Conservation (phyloP, 2,329 filamentous ascomycete genomes). For the Gnomoniopsis sp. region DNA sequence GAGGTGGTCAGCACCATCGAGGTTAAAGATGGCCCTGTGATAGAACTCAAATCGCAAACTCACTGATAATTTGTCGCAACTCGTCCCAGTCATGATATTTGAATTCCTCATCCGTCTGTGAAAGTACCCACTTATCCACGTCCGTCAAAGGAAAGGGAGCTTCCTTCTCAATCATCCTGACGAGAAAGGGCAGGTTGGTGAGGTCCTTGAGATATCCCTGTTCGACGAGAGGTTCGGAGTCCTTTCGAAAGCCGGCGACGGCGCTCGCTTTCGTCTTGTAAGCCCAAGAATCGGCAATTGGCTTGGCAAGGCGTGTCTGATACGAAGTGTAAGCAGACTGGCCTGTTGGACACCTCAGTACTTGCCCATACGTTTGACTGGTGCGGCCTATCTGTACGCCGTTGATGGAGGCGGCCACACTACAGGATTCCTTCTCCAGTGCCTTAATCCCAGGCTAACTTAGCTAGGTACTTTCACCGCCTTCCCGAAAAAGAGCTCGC, state of each 20-base stretch:
- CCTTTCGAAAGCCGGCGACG: background rate
- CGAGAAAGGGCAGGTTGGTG: conserved; percentile 30
- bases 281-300: background rate
- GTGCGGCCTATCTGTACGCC: no score
- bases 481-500: no score
- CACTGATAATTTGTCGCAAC: conserved; percentile 65
- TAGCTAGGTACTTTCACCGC: no score
- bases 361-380: no score
- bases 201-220: background rate
- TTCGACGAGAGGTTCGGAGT: background rate
- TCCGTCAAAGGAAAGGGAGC: conserved; percentile 58
- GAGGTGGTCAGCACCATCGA: background rate
- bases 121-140: conserved; percentile 54
- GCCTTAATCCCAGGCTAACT: no score
- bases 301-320: background rate
- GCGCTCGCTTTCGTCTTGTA: background rate
- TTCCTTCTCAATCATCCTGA: conserved; percentile 36
- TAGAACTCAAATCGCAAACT: conserved; percentile 21
- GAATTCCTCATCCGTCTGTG: conserved; percentile 68
- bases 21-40: background rate
- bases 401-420: no score
- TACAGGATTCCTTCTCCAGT: no score
- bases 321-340: no score
- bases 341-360: no score
- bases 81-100: conserved; percentile 69